Evolutionary conservation across 192 early-diverging fungal species (phyloP).

Genomic region (Radiomyces spectabilis): DNA sequence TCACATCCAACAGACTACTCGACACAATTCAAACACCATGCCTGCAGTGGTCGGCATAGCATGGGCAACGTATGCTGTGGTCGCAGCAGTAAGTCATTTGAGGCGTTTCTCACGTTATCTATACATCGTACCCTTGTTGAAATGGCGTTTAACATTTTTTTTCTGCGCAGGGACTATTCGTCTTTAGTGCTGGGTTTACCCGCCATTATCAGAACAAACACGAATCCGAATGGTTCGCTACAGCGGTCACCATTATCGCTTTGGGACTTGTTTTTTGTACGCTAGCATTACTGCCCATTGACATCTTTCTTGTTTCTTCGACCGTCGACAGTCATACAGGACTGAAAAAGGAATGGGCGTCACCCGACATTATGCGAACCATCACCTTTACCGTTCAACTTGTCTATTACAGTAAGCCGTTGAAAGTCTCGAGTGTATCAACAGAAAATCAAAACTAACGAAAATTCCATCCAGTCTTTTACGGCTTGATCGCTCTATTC

Average conservation of each 20-base stretch:
- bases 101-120: background rate
- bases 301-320: slow-evolving; percentile 52
- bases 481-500: slow-evolving; percentile 40
- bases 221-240: slow-evolving; percentile 43
- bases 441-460: background rate
- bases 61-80: slow-evolving; percentile 40
- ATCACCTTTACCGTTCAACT: slow-evolving; percentile 29
- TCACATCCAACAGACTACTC: too few relatives aligned
- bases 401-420: slow-evolving; percentile 40
- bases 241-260: slow-evolving; percentile 37
- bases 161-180: slow-evolving; percentile 30
- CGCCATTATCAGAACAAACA: slow-evolving; percentile 41
- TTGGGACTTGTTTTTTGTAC: slow-evolving; percentile 40
- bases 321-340: slow-evolving; percentile 43
- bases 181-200: slow-evolving; percentile 40
- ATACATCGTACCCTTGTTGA: background rate
- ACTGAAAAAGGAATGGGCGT: slow-evolving; percentile 50
- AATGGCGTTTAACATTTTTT: background rate
- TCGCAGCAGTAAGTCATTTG: slow-evolving; percentile 27
- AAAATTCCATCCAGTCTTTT: slow-evolving; percentile 25
- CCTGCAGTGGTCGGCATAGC: slow-evolving; percentile 28
- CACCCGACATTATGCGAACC: slow-evolving; percentile 32
- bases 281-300: slow-evolving; percentile 44
- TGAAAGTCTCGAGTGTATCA: too few relatives aligned
- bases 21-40: too few relatives aligned